Evolutionary conservation across 2,329 filamentous ascomycete genomes (phyloP).

Genomic region (Clathrospora elynae): DNA sequence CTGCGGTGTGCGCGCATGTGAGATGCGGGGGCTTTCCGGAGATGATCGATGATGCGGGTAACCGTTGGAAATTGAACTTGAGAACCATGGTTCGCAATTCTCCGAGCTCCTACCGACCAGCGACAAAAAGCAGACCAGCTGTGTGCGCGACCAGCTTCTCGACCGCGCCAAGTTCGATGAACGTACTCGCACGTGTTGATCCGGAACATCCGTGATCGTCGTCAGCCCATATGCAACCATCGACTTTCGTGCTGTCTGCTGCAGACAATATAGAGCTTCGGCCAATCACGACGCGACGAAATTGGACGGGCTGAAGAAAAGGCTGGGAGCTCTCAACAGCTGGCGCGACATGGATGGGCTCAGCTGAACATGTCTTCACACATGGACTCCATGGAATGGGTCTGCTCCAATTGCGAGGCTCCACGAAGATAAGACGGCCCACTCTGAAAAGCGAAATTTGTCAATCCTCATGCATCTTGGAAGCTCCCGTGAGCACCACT

Average conservation of each 20-base stretch:
- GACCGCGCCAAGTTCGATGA: constrained; percentile 9
- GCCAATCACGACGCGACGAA: constrained; percentile 31
- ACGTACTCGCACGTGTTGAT: constrained; percentile 15
- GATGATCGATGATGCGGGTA: constrained; percentile 11
- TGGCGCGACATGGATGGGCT: constrained; percentile 28
- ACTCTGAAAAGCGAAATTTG: too few relatives aligned
- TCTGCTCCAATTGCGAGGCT: constrained; percentile 39
- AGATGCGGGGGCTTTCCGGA: constrained; percentile 10
- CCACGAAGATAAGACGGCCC: constrained; percentile 38
- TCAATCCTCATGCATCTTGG: too few relatives aligned
- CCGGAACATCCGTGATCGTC: constrained; percentile 22
- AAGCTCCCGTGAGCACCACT: constrained; percentile 25
- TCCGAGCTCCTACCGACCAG: not conserved
- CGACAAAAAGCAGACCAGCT: not conserved
- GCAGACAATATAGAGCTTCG: constrained; percentile 12
- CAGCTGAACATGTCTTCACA: constrained; percentile 39
- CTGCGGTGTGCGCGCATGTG: constrained; percentile 23
- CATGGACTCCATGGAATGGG: constrained; percentile 33
- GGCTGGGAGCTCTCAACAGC: constrained; percentile 20
- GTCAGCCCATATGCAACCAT: constrained; percentile 15
- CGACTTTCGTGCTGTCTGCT: constrained; percentile 18
- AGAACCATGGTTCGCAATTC: constrained; percentile 18
- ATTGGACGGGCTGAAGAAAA: constrained; percentile 35
- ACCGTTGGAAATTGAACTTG: constrained; percentile 4
- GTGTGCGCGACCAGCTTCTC: not conserved